phyloP scores from a whole-genome alignment of 495 filamentous ascomycete genomes.

The Penicillium dipodomyicola region DNA sequence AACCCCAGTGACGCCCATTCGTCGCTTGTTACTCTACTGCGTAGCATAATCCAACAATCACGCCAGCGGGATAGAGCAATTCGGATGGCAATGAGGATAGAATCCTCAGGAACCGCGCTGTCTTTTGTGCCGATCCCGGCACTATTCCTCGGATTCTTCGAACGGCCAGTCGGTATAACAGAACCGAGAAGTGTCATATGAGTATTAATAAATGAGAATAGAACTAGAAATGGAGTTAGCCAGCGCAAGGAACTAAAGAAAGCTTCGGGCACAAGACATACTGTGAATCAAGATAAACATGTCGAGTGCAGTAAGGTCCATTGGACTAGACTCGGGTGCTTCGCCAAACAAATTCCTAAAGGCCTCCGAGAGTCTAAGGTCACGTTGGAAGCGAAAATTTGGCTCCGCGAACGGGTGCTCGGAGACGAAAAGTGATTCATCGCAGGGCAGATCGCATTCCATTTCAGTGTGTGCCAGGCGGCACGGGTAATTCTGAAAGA shows the following conservation, averaged over 20 bases:
- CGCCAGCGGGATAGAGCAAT: conserved; percentile 40
- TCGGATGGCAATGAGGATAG: conserved; percentile 32
- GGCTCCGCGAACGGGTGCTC: conserved; percentile 42
- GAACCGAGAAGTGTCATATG: conserved; percentile 45
- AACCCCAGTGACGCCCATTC: conserved; percentile 49
- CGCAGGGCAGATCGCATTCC: conserved; percentile 41
- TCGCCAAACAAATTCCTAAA: conserved; percentile 40
- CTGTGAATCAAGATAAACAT: conserved; percentile 48
- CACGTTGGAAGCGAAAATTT: conserved; percentile 36
- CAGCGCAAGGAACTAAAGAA: neutral
- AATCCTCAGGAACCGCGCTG: conserved; percentile 36
- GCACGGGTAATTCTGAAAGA: conserved; percentile 47
- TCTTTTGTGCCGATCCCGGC: neutral
- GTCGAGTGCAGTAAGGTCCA: conserved; percentile 36
- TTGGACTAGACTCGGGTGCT: conserved; percentile 5
- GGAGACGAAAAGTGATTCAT: conserved; percentile 37
- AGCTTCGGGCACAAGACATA: conserved; percentile 16
- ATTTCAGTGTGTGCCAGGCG: conserved; percentile 39
- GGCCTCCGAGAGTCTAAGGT: conserved; percentile 31
- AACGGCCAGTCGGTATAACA: conserved; percentile 19
- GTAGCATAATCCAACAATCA: conserved; percentile 37
- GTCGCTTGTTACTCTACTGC: conserved; percentile 31
- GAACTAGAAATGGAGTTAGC: conserved; percentile 28
- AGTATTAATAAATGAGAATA: conserved; percentile 46
- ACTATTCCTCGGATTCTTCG: conserved; percentile 8